phyloP scores from a whole-genome alignment of 805 yeast genomes.

The Hanseniaspora mollemarum region DNA sequence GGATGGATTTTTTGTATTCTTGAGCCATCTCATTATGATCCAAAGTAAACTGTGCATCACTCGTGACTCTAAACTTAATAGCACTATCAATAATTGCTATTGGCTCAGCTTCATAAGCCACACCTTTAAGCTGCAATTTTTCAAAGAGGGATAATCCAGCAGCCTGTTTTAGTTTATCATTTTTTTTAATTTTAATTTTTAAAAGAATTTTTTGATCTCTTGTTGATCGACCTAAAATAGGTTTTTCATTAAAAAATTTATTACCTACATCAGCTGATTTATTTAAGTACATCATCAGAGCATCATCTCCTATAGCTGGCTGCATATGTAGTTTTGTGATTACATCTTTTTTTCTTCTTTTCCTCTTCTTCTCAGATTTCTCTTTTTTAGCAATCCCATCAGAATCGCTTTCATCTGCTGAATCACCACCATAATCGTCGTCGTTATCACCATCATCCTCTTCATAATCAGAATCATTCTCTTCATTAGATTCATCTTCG shows the following conservation, averaged over 20 bases:
- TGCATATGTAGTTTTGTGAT: constrained; percentile 16
- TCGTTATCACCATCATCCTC: constrained; percentile 19
- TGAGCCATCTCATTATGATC: constrained; percentile 42
- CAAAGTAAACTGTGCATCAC: constrained; percentile 72
- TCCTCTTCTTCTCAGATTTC: neutral
- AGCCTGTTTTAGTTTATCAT: constrained; percentile 27
- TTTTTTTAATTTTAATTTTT: constrained; percentile 45
- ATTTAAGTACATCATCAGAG: constrained; percentile 28
- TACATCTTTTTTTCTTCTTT: constrained; percentile 1
- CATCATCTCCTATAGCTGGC: constrained; percentile 17
- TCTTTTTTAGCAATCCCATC: neutral
- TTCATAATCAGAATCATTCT: constrained; percentile 1
- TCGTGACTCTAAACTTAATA: constrained; percentile 69
- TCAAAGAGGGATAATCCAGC: constrained; percentile 17
- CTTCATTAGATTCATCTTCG: neutral
- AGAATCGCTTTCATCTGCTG: constrained; percentile 20
- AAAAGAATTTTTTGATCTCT: constrained; percentile 47
- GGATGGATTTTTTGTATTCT: constrained; percentile 26
- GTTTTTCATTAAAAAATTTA: constrained; percentile 41
- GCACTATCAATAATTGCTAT: constrained; percentile 56
- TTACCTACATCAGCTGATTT: constrained; percentile 30
- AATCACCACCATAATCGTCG: constrained; percentile 12
- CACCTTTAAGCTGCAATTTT: constrained; percentile 9
- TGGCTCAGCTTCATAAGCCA: constrained; percentile 41
- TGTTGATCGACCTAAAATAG: constrained; percentile 44